Percentiles rank a stretch among this genome's conserved stretches.
Conservation (phyloP, 2,329 filamentous ascomycete genomes). For the Escovopsis sp. region DNA sequence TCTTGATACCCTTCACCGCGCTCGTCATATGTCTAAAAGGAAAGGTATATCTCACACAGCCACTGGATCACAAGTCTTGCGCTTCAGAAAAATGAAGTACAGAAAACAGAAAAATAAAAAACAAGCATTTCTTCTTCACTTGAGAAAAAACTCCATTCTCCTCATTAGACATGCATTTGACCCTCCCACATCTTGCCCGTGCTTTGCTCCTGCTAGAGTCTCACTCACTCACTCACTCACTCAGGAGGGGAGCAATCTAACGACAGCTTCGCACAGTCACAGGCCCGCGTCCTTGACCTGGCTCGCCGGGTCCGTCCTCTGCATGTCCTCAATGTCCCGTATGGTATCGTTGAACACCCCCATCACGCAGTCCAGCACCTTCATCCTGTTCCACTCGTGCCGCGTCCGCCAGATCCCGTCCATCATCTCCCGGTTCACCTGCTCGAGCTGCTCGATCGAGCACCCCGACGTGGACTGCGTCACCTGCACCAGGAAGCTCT, state of each 20-base stretch:
- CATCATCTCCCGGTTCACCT: conserved; percentile 84
- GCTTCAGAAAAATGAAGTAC: neutral
- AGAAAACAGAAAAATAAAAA: conserved; percentile 2
- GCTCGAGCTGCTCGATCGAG: conserved; percentile 87
- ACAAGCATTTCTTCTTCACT: conserved; percentile 4
- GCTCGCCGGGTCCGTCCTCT: conserved; percentile 29
- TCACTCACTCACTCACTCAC: too few species aligned
- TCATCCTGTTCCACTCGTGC: conserved; percentile 69
- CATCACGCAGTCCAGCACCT: conserved; percentile 49
- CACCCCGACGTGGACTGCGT: conserved; percentile 57
- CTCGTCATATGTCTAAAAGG: too few species aligned
- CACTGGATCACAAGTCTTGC: neutral
- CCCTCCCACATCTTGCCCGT: too few species aligned
- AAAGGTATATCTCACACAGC: neutral
- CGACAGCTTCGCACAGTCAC: neutral
- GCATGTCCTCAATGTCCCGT: conserved; percentile 46
- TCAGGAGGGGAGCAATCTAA: too few species aligned
- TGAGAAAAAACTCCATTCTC: conserved; percentile 1
- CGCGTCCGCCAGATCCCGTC: conserved; percentile 71
- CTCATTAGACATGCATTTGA: neutral
- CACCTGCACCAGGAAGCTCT: conserved; percentile 46
- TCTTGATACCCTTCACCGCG: too few species aligned
- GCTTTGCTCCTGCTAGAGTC: too few species aligned
- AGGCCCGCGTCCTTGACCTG: conserved; percentile 14
- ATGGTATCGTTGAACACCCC: conserved; percentile 65